These are phyloP conservation scores for Fusarium abutilonis DNA, from an alignment of 2,329 filamentous ascomycete species.

Conservation along the genomic window DNA sequence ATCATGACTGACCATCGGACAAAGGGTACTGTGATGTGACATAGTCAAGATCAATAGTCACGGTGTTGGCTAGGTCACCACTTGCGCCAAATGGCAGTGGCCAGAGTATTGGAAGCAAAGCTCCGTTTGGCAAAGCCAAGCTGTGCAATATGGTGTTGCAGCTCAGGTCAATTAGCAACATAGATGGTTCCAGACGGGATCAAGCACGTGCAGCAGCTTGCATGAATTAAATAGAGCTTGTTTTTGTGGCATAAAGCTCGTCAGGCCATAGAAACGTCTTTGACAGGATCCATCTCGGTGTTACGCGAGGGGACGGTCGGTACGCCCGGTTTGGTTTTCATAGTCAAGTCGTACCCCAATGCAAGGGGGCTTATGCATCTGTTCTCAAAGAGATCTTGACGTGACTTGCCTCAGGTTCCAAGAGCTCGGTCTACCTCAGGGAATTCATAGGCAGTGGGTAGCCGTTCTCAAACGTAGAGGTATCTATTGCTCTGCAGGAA, in stretches of 20 bases:
- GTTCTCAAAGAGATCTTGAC: conserved; percentile 2
- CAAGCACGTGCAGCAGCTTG: conserved; percentile 9
- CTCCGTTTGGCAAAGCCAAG: neutral
- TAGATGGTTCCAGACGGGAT: neutral
- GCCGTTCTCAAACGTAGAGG: neutral
- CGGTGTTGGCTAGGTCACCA: neutral
- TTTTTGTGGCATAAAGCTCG: conserved; percentile 8
- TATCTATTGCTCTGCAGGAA: neutral
- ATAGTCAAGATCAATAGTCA: neutral
- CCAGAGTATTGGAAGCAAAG: neutral
- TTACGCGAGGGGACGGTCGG: conserved; percentile 1
- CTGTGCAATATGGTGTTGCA: neutral
- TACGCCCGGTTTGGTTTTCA: neutral
- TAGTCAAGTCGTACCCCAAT: neutral
- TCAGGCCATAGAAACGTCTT: conserved; percentile 17
- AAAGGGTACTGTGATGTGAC: neutral
- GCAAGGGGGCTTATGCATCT: neutral
- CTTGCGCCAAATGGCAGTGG: neutral
- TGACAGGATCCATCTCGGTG: conserved; percentile 17
- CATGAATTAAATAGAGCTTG: conserved; percentile 13
- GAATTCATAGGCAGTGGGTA: too few relatives aligned
- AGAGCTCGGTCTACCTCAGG: neutral
- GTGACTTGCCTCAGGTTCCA: neutral
- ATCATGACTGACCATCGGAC: conserved; percentile 14
- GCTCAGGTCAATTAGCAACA: neutral